These are phyloP conservation scores for Rubus parviflorus DNA, from an alignment of 306 rosid species.

Conservation along the genomic window DNA sequence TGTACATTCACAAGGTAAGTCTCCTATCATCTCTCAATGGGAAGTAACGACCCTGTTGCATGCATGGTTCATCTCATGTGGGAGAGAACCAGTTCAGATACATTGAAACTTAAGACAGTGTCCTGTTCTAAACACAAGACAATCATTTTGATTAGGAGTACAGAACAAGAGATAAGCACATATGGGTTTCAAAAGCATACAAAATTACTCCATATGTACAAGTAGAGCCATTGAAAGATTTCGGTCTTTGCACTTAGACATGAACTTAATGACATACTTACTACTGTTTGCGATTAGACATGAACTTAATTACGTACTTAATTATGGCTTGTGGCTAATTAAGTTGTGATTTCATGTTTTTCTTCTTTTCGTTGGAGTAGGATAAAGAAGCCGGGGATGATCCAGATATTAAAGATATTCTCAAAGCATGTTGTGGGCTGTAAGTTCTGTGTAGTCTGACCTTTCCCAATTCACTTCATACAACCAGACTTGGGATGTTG, in stretches of 20 bases:
- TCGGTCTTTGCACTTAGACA: background rate
- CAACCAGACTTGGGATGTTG: too few relatives aligned
- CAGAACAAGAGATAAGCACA: background rate
- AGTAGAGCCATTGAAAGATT: background rate
- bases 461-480: background rate
- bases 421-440: constrained; percentile 59
- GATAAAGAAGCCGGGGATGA: constrained; percentile 98
- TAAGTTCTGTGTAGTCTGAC: background rate
- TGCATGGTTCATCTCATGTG: background rate
- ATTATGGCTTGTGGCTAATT: background rate
- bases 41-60: background rate
- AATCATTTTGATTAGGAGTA: background rate
- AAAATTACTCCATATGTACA: background rate
- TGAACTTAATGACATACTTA: background rate
- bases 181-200: background rate
- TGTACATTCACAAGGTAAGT: constrained; percentile 74
- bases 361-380: constrained; percentile 29
- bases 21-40: constrained; percentile 7
- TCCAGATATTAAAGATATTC: constrained; percentile 75
- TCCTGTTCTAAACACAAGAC: background rate
- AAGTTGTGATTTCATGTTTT: constrained; percentile 4
- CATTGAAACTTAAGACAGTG: background rate
- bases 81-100: background rate
- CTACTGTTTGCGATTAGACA: background rate
- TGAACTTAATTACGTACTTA: background rate